Evolutionary conservation across 2,329 filamentous ascomycete genomes (phyloP).

Genomic region (Ceratocystis huliohia): DNA sequence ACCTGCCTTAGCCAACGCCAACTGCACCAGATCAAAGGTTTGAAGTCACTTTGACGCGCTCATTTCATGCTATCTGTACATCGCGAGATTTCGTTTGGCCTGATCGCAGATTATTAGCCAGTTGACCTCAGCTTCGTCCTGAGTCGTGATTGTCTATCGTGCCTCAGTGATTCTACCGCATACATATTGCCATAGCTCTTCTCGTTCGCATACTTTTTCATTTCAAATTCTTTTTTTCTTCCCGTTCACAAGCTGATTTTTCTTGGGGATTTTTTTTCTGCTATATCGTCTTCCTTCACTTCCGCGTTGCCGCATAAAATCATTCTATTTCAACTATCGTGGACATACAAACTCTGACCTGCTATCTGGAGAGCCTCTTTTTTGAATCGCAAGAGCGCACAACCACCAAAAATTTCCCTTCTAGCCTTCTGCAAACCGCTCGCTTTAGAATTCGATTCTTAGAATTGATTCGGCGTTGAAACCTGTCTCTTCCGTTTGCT

Average conservation of each 20-base stretch:
- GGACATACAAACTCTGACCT: not conserved
- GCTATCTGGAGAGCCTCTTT: not conserved
- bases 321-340: not conserved
- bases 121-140: not conserved
- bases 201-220: not conserved
- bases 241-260: not conserved
- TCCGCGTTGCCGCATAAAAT: not conserved
- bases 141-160: not conserved
- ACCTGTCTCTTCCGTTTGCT: not conserved
- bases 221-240: slow-evolving; percentile 11
- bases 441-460: not conserved
- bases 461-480: not conserved
- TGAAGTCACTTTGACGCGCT: slow-evolving; percentile 5
- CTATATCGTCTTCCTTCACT: not conserved
- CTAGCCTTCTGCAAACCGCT: not conserved
- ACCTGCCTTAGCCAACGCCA: slow-evolving; percentile 1
- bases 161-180: not conserved
- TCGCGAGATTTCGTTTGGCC: not conserved
- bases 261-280: not conserved
- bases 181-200: slow-evolving; percentile 1
- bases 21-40: not conserved
- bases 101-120: not conserved
- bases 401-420: not conserved
- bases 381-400: not conserved
- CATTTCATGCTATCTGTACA: slow-evolving; percentile 6